Evolutionary conservation across 2,329 filamentous ascomycete genomes (phyloP), one percentile per base, ranked within the genome.

Genomic region (Talaromyces marneffei): DNA sequence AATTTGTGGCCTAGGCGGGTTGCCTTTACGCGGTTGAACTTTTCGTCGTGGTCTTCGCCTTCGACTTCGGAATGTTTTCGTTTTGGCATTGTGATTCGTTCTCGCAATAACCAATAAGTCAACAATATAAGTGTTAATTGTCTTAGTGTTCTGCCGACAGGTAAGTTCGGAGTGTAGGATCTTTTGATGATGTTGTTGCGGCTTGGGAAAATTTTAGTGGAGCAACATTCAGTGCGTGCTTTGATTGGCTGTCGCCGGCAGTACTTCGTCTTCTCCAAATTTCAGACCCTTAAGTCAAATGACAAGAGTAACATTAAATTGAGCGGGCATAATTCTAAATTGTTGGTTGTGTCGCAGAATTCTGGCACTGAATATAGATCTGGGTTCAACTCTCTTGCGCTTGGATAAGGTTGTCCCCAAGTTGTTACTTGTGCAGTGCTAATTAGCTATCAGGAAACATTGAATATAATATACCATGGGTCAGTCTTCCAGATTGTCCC

Each of bases 1-100:
- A 86, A 76, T 64, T 80, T 79, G 58, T 78, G 71, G 39, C 75
- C 73, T 3, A 82, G 68, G 16, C 78, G 75, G 35, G 71, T 67
- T 7, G 68, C 68, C 65, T 75, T 75, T 52, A 75, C 67, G 4
- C 69, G 66, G 35, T 72, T 63, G 56, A 69, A 71, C 59, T 70
- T 69, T 53, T 69, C 68, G 59, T 57, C 42, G n/a, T 33, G 53
- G 56, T 62, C 65, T 65, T 65, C 56, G 35, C 65, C 69, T 54
- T 72, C 66, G 18, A 70, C 57, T 25, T 76, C 75, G 50, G 69
- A 68, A 59, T 71, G 70, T 64, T 78, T 78, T 61, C 76, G 71
- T 66, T 78, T 78, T 1, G 74, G 69, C 76, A 77, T 77, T 42
- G 18, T 54, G 27, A n/a, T n/a, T 54, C 3, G 7, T 16, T 25